Percentiles rank a stretch among this genome's conserved stretches.
phyloP scores from a whole-genome alignment of 495 filamentous ascomycete species.

The Coniosporium apollinis region DNA sequence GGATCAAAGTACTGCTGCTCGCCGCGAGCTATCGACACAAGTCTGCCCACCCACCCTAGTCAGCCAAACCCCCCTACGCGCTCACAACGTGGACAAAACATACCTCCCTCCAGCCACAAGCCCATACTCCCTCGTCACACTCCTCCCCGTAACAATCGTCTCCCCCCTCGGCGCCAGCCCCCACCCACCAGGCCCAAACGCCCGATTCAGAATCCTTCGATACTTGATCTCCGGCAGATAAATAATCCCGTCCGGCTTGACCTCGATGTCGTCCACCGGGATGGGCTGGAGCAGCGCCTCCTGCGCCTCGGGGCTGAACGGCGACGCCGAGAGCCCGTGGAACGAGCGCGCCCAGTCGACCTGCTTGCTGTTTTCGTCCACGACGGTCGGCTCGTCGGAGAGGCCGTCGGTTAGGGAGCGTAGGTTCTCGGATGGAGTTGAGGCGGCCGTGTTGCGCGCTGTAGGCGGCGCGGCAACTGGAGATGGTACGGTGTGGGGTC shows the following conservation, averaged over 20 bases:
- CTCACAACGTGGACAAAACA: slow-evolving; percentile 22
- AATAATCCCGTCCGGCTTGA: slow-evolving; percentile 91
- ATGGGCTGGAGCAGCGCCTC: slow-evolving; percentile 53
- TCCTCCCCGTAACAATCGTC: slow-evolving; percentile 72
- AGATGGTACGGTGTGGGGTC: background rate
- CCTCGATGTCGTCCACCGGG: slow-evolving; percentile 64
- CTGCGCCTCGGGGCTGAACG: slow-evolving; percentile 62
- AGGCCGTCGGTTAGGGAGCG: slow-evolving; percentile 35
- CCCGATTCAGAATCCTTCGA: slow-evolving; percentile 70
- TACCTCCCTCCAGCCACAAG: slow-evolving; percentile 80
- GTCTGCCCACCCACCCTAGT: slow-evolving; percentile 36
- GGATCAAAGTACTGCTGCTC: slow-evolving; percentile 90
- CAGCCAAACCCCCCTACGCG: too few species aligned
- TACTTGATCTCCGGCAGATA: slow-evolving; percentile 99
- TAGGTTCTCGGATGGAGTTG: slow-evolving; percentile 9
- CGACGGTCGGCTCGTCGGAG: slow-evolving; percentile 33
- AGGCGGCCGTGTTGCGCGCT: slow-evolving; percentile 5
- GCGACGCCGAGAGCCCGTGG: slow-evolving; percentile 61
- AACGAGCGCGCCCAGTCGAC: slow-evolving; percentile 92
- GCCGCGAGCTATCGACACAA: slow-evolving; percentile 83
- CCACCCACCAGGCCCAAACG: slow-evolving; percentile 94
- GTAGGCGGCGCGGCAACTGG: slow-evolving; percentile 6
- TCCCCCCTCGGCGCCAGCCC: slow-evolving; percentile 81
- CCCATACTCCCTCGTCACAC: slow-evolving; percentile 90
- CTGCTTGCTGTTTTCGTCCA: slow-evolving; percentile 28